phyloP scores from a whole-genome alignment of 345 rosid genomes.

The Dipteronia dyeriana region DNA sequence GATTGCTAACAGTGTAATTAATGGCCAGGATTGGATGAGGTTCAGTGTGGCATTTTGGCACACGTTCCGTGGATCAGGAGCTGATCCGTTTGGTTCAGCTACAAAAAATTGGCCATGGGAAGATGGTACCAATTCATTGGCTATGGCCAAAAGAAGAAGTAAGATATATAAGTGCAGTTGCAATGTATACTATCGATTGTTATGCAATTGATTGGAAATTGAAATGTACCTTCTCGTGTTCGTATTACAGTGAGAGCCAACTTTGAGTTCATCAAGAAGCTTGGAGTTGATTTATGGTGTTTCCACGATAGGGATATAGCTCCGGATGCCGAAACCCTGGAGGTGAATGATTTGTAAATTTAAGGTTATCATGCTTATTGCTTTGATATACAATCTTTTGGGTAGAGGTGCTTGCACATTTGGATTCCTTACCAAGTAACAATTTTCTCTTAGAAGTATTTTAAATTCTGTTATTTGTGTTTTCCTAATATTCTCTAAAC shows the following conservation, averaged over 20 bases:
- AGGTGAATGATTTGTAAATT: conserved; percentile 44
- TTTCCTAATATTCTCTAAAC: not conserved
- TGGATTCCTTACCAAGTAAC: not conserved
- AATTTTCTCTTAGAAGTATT: not conserved
- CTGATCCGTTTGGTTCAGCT: conserved; percentile 85
- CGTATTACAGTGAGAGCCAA: conserved; percentile 85
- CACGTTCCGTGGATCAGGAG: conserved; percentile 89
- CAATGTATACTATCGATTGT: not conserved
- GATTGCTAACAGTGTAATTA: conserved; percentile 12
- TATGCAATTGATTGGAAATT: not conserved
- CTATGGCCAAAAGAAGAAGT: conserved; percentile 99
- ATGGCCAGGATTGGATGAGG: conserved; percentile 86
- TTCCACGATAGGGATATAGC: conserved; percentile 98
- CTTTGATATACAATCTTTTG: not conserved
- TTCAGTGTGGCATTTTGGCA: conserved; percentile 99
- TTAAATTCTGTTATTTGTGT: not conserved
- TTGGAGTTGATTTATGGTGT: conserved; percentile 95
- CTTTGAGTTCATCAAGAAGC: conserved; percentile 88
- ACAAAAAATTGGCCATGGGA: conserved; percentile 98
- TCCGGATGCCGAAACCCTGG: conserved; percentile 73
- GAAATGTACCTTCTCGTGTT: not conserved
- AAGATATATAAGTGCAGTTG: conserved; percentile 26
- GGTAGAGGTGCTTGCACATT: not conserved
- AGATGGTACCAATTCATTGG: conserved; percentile 88
- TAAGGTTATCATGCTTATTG: not conserved